Conservation (phyloP, 2,329 filamentous ascomycete genomes). For the Fusarium miscanthi region DNA sequence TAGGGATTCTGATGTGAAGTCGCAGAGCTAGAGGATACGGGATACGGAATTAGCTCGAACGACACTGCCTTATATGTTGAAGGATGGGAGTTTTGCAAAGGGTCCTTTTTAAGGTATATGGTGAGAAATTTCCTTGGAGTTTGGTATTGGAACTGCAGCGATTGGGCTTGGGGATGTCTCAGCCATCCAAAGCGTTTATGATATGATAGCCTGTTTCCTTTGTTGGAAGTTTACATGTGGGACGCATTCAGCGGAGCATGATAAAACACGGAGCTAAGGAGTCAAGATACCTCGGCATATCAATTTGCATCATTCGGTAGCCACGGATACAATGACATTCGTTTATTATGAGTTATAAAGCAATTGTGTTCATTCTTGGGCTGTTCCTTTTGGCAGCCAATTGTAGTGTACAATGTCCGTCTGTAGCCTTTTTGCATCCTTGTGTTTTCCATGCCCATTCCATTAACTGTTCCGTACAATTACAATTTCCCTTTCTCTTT, state of each 20-base stretch:
- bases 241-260: slow-evolving; percentile 4
- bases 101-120: background rate
- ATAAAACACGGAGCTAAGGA: slow-evolving; percentile 31
- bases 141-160: slow-evolving; percentile 1
- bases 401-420: slow-evolving; percentile 13
- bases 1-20: slow-evolving; percentile 48
- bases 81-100: background rate
- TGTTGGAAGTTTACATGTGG: background rate
- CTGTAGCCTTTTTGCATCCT: background rate
- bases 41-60: background rate
- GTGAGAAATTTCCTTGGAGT: slow-evolving; percentile 17
- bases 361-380: slow-evolving; percentile 10
- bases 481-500: background rate
- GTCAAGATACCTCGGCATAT: slow-evolving; percentile 36
- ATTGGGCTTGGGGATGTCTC: background rate
- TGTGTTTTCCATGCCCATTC: background rate
- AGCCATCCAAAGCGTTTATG: background rate
- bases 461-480: background rate
- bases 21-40: slow-evolving; percentile 39
- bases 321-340: slow-evolving; percentile 19
- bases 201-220: background rate
- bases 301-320: slow-evolving; percentile 10
- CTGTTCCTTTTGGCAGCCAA: background rate
- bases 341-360: background rate
- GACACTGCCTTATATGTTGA: background rate